These are phyloP conservation scores for Urostyla sp. DNA, from an alignment of 73 alveolate genomes.

Conservation along the genomic window DNA sequence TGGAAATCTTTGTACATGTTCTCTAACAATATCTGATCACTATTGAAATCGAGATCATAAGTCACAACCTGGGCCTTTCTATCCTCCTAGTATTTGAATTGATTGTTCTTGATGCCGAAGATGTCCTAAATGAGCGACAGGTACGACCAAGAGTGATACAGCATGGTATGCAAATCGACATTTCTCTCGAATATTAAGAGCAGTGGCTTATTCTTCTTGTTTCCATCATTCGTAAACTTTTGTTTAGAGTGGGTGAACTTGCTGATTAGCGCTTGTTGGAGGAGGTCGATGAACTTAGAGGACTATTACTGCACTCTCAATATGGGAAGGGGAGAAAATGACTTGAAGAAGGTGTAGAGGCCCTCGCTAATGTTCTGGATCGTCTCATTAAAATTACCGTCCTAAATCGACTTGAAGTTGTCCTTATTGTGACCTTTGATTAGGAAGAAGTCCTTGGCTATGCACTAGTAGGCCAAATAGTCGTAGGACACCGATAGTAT, in stretches of 20 bases:
- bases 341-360: constrained; percentile 29
- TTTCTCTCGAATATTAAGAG: constrained; percentile 58
- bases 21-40: constrained; percentile 57
- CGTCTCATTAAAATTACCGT: too few species aligned
- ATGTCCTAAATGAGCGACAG: constrained; percentile 64
- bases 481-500: too few species aligned
- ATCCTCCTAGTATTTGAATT: constrained; percentile 46
- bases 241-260: not conserved
- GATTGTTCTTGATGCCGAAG: constrained; percentile 50
- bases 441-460: too few species aligned
- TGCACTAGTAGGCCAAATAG: too few species aligned
- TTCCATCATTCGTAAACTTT: not conserved
- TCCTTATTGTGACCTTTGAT: too few species aligned
- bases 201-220: constrained; percentile 40
- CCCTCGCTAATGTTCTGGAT: constrained; percentile 47
- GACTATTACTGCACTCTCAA: too few species aligned
- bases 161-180: constrained; percentile 60
- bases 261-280: constrained; percentile 4
- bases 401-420: too few species aligned
- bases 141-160: constrained; percentile 69
- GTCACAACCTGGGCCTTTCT: constrained; percentile 34
- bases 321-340: too few species aligned
- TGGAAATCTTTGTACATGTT: constrained; percentile 51
- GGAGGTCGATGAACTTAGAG: too few species aligned
- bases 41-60: constrained; percentile 62